Evolutionary conservation across 2,329 filamentous ascomycete species (phyloP), one percentile per base, ranked within the genome.

Genomic region (Colletotrichum cuscutae): DNA sequence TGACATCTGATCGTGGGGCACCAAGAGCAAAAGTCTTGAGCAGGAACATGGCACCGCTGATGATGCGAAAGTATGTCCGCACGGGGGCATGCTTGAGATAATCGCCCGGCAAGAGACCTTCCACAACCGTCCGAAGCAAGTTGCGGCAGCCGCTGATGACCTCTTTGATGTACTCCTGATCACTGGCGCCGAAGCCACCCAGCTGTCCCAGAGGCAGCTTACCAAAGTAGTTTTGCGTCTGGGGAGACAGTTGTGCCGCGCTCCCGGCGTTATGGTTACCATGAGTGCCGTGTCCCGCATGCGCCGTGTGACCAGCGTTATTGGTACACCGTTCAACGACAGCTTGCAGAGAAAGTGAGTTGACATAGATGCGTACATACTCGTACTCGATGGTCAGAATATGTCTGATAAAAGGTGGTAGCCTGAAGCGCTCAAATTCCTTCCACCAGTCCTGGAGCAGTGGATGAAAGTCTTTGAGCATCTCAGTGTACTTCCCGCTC

Each of bases 351-450:
- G 95, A 95, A 2, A 99, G 87, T 1, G 95, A 98, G 81, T 98
- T 98, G 84, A 98, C 90, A 80, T 98, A 98, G 63, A 98, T 93
- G 78, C 96, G 91, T 30, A 96, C 95, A 80, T 98, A 98, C 79
- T 98, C 95, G 79, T 97, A 98, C 84, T 99, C 97, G 76, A 98
- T 98, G 8, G 91, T 93, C 35, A 99, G 86, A 71, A 98, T 95
- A 80, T 95, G 91, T 35, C 89, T 85, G 76, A 91, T 92, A 75
- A 89, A 92, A 26, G 85, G 89, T 2, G 91, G 91, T 65, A 93
- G 86, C 68, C 90, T 89, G 78, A 94, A 93, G n/a, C 90, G 88
- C 77, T 97, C 93, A 79, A 98, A 95, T 73, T 95, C 93, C 54
- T 88, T 89, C 83, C 91, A 93, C 94, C 96, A 98, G 56, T 93